Base-by-base conservation (phyloP, 495 filamentous ascomycete species). In the Aspergillus indologenus region DNA sequence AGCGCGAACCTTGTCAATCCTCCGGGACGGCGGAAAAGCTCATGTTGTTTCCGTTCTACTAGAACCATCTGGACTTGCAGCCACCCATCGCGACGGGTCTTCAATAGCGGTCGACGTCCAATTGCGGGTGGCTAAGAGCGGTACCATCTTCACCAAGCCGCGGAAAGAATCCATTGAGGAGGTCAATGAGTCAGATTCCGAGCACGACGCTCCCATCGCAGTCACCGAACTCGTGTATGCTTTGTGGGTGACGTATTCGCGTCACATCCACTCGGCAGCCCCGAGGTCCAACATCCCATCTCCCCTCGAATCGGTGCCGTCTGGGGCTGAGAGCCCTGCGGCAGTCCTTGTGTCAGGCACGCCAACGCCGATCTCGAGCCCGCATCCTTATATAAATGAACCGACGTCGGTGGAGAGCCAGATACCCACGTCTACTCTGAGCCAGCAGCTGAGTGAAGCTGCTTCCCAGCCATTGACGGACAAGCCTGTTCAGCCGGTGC, bases 171-270 rank as follows among this genome's bases (percentile, higher is more conserved):
- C 64, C 23, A 26, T 59, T 6, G 75, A 75, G 19, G 53, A 61
- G n/a, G 56, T 65, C 43, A 63, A 56, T 17, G 71, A 65, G 40
- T 67, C 71, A 15, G 73, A 70, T 40, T 66, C 70, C 26, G 75
- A 77, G 34, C 73, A 75, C 24, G 68, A 71, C 54, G 73, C 78
- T 17, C 72, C 69, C 1, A 65, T 76, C 17, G 75, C 79, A 6
- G 75, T 85, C 43, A 83, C 88, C 1, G 91, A 96, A 65, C 79
- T 96, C 40, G 92, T 98, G 5, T 98, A 92, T 75, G 94, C 94
- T 18, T 75, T 98, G 21, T 98, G 94, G 94, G 86, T 98, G 49
- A 98, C 92, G 4, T 98, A 98, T 69, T 98, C 94, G 9, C 79
- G 92, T 45, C 91, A 96, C 61, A 80, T 98, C 18, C 94, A 98